A percentile compares a stretch with the other conserved stretches of the same genome.
Evolutionary conservation across 2,329 filamentous ascomycete genomes (phyloP).

Genomic region (Tothia fuscella): DNA sequence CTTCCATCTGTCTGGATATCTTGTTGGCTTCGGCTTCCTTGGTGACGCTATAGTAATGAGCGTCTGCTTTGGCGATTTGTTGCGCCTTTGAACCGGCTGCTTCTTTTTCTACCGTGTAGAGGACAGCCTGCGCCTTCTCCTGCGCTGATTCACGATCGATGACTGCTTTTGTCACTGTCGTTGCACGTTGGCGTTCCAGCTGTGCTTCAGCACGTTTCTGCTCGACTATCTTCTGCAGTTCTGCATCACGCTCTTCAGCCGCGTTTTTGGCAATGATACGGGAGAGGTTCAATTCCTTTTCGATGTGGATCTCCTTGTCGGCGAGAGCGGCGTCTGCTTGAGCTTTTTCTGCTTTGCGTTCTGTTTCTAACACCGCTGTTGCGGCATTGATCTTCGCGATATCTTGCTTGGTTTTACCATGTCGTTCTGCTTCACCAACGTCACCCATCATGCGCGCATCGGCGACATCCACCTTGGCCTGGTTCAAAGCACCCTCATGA

Average conservation of each 20-base stretch:
- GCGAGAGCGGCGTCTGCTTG: constrained; percentile 64
- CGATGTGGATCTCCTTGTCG: constrained; percentile 59
- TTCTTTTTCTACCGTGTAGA: constrained; percentile 22
- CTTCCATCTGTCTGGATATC: constrained; percentile 28
- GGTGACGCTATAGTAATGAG: constrained; percentile 37
- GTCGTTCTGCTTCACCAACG: constrained; percentile 65
- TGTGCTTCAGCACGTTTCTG: constrained; percentile 67
- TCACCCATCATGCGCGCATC: constrained; percentile 52
- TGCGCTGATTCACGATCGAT: constrained; percentile 57
- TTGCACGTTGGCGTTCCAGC: constrained; percentile 66
- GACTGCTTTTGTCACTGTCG: constrained; percentile 65
- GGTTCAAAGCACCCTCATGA: constrained; percentile 74
- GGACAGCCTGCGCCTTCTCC: constrained; percentile 47
- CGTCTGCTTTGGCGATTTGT: constrained; percentile 47
- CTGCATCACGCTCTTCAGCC: constrained; percentile 65
- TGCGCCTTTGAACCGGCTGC: constrained; percentile 46
- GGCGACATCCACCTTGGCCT: constrained; percentile 53
- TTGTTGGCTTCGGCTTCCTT: constrained; percentile 30
- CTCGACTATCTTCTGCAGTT: constrained; percentile 68
- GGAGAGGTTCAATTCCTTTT: constrained; percentile 62
- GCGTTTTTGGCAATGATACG: constrained; percentile 61
- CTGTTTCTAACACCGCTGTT: constrained; percentile 73
- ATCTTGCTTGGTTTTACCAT: constrained; percentile 71
- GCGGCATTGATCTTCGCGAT: constrained; percentile 81
- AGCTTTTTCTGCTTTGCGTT: constrained; percentile 72